Evolutionary conservation across 371 early-diverging fungal genomes (phyloP), one percentile per base, ranked within the genome.

Genomic region (Actinomortierella wolfii): DNA sequence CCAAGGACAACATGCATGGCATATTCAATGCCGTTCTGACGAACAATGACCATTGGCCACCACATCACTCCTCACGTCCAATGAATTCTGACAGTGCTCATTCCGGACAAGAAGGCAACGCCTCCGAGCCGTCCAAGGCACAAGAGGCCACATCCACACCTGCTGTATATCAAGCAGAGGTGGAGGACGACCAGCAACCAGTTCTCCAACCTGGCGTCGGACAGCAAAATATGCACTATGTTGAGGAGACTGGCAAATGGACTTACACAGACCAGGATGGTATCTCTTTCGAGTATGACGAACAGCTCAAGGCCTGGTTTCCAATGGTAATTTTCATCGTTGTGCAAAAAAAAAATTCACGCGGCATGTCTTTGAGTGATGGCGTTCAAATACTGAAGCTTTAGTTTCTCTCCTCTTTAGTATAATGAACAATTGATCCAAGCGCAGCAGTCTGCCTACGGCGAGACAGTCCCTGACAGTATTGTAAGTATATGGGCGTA

Each of bases 281-380:
- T n/a, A 65, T 90, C 23, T 81, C 87, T 41, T 95, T 89, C 59
- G 94, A 95, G 61, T 96, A 87, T 70, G 95, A 95, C 59, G 83
- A 85, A 26, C 79, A 78, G n/a, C 75, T 85, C 46, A 79, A 83
- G 43, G 94, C 94, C 3, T 96, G 96, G 96, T 94, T 93, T 78
- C 95, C 95, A 2, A 90, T 91, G 89, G 92, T 92, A 82, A 64
- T 54, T 6, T 8, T 34, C 11, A 46, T 56, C 20, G 13, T n/a
- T 3, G 44, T 3, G 13, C 3, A 44, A 44, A 13, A 47, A 47
- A 47, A 20, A 29, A 17, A 41, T 8, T 21, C 15, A 47, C 48
- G 21, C 47, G 15, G 23, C 24, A 3, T 21, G 1, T 23, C 15
- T 24, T 45, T 13, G 4, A 1, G 9, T 25, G 8, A 28, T 28